Conservation (phyloP, 106 monocot species). For the Narthecium ossifragum region DNA sequence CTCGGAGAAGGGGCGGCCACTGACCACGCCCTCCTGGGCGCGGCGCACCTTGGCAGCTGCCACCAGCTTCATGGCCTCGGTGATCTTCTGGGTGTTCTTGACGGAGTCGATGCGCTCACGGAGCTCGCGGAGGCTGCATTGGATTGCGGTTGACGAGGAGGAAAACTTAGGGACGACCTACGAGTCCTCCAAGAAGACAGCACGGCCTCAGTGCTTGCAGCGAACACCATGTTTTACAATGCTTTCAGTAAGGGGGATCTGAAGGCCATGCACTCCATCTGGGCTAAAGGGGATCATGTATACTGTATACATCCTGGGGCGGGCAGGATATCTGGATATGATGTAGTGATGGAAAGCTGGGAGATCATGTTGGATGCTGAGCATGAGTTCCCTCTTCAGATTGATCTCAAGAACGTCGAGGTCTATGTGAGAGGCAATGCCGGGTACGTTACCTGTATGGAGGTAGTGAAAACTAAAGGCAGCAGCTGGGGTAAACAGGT, state of each 20-base stretch:
- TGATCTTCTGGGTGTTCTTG: no score
- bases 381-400: constrained; percentile 77
- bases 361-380: constrained; percentile 75
- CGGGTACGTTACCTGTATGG: constrained; percentile 88
- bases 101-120: no score
- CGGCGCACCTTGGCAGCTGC: no score
- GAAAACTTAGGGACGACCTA: constrained; percentile 71
- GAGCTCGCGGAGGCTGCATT: no score
- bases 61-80: no score
- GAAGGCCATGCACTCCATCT: constrained; percentile 71
- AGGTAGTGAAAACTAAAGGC: constrained; percentile 83
- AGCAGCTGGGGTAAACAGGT: constrained; percentile 89
- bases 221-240: constrained; percentile 73
- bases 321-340: constrained; percentile 79
- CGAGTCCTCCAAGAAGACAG: constrained; percentile 68
- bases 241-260: constrained; percentile 88
- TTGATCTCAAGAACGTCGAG: constrained; percentile 81
- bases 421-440: constrained; percentile 65
- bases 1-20: no score
- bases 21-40: no score
- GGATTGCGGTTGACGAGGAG: no score
- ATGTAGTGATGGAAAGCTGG: constrained; percentile 89
- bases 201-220: constrained; percentile 60
- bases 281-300: constrained; percentile 73
- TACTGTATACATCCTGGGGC: constrained; percentile 87